Percentiles rank a stretch among this genome's conserved stretches.
Evolutionary conservation across 768 basidiomycete species (phyloP).

Genomic region (Trametes maxima): DNA sequence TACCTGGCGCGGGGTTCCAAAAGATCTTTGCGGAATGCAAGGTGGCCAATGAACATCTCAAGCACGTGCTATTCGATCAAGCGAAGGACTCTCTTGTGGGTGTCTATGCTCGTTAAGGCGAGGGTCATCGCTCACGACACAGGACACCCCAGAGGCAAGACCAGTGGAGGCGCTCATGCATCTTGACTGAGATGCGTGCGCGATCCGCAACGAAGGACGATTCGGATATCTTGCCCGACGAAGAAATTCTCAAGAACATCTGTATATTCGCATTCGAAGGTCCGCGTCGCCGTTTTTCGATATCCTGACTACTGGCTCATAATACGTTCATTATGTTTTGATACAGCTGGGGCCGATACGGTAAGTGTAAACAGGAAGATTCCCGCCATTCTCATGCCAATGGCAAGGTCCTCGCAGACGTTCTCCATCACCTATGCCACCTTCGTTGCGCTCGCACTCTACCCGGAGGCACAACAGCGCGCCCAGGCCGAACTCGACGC

Average conservation of each 20-base stretch:
- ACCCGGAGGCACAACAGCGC: conserved; percentile 28
- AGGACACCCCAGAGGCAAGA: background rate
- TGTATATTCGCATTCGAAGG: background rate
- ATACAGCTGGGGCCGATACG: conserved; percentile 20
- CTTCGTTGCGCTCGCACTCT: no score
- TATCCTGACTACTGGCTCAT: background rate
- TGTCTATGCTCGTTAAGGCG: background rate
- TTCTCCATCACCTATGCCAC: conserved; percentile 30
- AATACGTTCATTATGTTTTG: background rate
- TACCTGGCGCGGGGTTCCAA: conserved; percentile 31
- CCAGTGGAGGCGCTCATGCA: background rate
- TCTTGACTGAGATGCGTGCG: background rate
- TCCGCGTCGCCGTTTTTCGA: background rate
- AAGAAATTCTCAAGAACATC: conserved; percentile 4
- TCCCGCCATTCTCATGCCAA: no score
- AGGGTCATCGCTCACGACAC: background rate
- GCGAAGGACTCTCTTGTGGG: background rate
- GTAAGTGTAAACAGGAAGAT: background rate
- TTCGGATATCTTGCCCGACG: background rate
- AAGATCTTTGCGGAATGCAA: background rate
- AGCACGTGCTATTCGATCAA: background rate
- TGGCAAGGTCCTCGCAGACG: conserved; percentile 11
- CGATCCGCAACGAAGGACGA: background rate
- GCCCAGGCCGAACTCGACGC: conserved; percentile 18
- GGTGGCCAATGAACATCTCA: background rate